phyloP scores from a whole-genome alignment of 371 early-diverging fungal genomes.

The Apophysomyces ossiformis region DNA sequence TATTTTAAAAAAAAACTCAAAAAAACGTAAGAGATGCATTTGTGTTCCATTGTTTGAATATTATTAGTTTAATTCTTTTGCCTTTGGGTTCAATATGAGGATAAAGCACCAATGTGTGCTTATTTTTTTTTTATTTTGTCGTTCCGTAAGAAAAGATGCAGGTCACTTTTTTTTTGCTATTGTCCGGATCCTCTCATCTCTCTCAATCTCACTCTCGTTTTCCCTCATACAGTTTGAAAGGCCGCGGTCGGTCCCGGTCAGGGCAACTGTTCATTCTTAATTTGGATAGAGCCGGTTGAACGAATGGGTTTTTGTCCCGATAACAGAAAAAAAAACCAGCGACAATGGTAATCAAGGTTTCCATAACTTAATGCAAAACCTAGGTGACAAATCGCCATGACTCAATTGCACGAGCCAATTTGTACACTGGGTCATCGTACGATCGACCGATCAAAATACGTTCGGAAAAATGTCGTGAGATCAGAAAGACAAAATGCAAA shows the following conservation, averaged over 20 bases:
- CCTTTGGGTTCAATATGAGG: too few relatives aligned
- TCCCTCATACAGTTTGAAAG: neutral
- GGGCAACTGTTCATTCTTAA: constrained; percentile 10
- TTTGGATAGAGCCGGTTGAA: neutral
- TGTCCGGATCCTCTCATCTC: constrained; percentile 2
- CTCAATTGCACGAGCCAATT: neutral
- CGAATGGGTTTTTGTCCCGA: neutral
- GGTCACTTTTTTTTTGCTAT: constrained; percentile 12
- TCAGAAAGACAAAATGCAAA: constrained; percentile 1
- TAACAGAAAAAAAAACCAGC: too few relatives aligned
- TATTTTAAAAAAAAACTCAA: neutral
- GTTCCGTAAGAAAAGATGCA: constrained; percentile 8
- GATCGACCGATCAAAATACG: constrained; percentile 7
- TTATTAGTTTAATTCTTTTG: too few relatives aligned
- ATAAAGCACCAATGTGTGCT: too few relatives aligned
- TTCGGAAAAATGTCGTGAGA: neutral
- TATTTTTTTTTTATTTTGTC: neutral
- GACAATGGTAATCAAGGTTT: neutral
- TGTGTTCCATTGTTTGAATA: too few relatives aligned
- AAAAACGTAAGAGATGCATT: too few relatives aligned
- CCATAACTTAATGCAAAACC: neutral
- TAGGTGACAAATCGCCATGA: neutral
- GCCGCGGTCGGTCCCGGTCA: constrained; percentile 6
- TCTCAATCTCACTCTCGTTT: neutral
- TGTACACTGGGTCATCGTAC: neutral